Percentiles rank a stretch among this genome's conserved stretches.
phyloP scores from a whole-genome alignment of 2,329 filamentous ascomycete species.

The Aspergillus piperis region DNA sequence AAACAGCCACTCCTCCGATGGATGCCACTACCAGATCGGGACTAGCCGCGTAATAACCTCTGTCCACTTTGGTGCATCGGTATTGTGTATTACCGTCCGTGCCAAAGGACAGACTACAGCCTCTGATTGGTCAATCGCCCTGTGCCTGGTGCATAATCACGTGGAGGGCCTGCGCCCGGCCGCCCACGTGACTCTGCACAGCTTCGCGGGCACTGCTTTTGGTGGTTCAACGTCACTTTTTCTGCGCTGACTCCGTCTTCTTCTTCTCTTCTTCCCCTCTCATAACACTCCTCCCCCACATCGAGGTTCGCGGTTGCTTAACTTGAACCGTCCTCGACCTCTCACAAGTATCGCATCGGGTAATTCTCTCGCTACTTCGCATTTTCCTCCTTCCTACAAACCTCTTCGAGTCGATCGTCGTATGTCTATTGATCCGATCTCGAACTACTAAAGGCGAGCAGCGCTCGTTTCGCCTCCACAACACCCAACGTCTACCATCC shows the following conservation, averaged over 20 bases:
- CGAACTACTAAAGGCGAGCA: conserved; percentile 29
- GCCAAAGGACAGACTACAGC: conserved; percentile 36
- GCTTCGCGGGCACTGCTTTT: conserved; percentile 21
- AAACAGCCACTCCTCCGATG: neutral
- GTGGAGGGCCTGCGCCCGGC: conserved; percentile 11
- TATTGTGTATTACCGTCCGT: conserved; percentile 24
- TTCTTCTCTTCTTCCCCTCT: neutral
- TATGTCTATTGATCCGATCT: conserved; percentile 24
- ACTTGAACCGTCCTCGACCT: conserved; percentile 1
- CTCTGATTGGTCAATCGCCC: conserved; percentile 27
- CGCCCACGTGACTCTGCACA: conserved; percentile 23
- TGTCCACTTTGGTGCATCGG: conserved; percentile 12
- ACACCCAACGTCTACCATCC: neutral
- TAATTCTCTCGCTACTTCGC: neutral
- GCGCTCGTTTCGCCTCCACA: conserved; percentile 25
- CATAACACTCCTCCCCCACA: neutral
- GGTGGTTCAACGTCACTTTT: conserved; percentile 37
- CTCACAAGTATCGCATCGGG: neutral
- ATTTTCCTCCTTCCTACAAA: neutral
- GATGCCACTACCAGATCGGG: neutral
- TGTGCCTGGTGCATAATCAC: conserved; percentile 19
- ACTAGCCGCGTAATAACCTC: neutral
- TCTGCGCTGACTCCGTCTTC: conserved; percentile 11
- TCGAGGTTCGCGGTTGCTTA: neutral
- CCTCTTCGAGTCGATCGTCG: conserved; percentile 5